Evolutionary conservation across 192 early-diverging fungal genomes (phyloP), one percentile per base, ranked within the genome.

Genomic region (Blastocladiella britannica): DNA sequence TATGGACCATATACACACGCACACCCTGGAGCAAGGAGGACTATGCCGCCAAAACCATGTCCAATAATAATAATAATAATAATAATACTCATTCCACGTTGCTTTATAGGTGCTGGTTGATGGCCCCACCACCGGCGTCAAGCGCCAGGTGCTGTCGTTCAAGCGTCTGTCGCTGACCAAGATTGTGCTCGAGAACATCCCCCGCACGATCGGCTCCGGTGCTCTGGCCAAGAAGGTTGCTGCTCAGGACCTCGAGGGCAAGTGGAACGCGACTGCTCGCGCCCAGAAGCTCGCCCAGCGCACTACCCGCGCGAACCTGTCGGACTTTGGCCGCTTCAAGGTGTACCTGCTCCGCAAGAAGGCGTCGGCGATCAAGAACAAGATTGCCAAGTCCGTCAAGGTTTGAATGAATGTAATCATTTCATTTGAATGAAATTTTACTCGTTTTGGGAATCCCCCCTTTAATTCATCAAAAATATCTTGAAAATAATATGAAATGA

Each of bases 281-380:
- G 91, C 91, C 66, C 82, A 93, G 87, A 99, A 95, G 87, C 72
- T 97, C 66, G 86, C 76, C 57, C 71, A 75, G 60, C 85, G 93
- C 64, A 67, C 73, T 57, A 69, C 67, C 67, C 86, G 91, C 66
- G 78, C 86, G 61, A 66, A 65, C 68, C 72, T 88, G 66, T 64
- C 78, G 51, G 95, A 99, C 77, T 94, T 97, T 76, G 92, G 95
- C 74, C 83, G 95, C 67, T 97, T 97, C 88, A 92, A 99, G 89
- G 62, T 93, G 54, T 78, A 83, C 80, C 76, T 91, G 72, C 83
- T 92, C 70, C 84, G 83, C 78, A 92, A 86, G 80, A 79, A 91
- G 76, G 82, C 37, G 37, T 20, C 12, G 37, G 37, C 37, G 37
- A 47, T 47, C 37, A 47, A 47, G 37, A 20, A 9, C 37, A 20